These are phyloP conservation scores for Wickerhamiella bombiphila DNA, from an alignment of 805 yeast species.

Conservation along the genomic window DNA sequence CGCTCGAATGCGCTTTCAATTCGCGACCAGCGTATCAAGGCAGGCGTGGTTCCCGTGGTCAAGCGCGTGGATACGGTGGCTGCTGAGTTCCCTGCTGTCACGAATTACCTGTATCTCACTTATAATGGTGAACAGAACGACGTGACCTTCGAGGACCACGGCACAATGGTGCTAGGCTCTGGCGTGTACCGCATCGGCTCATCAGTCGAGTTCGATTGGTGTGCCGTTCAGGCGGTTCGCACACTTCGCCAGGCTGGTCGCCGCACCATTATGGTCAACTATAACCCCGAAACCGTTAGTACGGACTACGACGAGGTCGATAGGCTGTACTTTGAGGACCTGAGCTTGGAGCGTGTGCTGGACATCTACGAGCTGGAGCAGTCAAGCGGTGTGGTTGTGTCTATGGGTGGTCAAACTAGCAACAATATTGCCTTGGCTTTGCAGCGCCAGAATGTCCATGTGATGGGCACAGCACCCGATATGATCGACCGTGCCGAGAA, in stretches of 20 bases:
- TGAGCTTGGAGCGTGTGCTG: constrained; percentile 82
- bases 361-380: constrained; percentile 89
- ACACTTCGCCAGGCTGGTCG: constrained; percentile 73
- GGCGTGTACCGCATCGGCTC: constrained; percentile 99
- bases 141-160: constrained; percentile 77
- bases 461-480: constrained; percentile 93
- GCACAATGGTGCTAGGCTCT: constrained; percentile 90
- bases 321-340: constrained; percentile 88
- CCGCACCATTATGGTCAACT: constrained; percentile 93
- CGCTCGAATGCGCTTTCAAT: constrained; percentile 86
- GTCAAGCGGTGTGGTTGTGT: constrained; percentile 80
- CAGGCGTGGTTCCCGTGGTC: constrained; percentile 78
- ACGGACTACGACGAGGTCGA: constrained; percentile 98
- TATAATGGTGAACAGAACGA: constrained; percentile 86
- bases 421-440: constrained; percentile 88
- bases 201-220: constrained; percentile 98
- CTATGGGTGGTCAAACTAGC: constrained; percentile 99
- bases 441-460: constrained; percentile 88
- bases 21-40: constrained; percentile 74
- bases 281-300: constrained; percentile 97
- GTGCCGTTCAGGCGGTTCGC: constrained; percentile 95
- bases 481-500: constrained; percentile 98
- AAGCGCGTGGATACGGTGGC: constrained; percentile 98
- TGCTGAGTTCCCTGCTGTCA: constrained; percentile 94
- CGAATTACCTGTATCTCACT: constrained; percentile 88